Conservation (phyloP, 2,329 filamentous ascomycete genomes). For the Amauroascus verrucosus region DNA sequence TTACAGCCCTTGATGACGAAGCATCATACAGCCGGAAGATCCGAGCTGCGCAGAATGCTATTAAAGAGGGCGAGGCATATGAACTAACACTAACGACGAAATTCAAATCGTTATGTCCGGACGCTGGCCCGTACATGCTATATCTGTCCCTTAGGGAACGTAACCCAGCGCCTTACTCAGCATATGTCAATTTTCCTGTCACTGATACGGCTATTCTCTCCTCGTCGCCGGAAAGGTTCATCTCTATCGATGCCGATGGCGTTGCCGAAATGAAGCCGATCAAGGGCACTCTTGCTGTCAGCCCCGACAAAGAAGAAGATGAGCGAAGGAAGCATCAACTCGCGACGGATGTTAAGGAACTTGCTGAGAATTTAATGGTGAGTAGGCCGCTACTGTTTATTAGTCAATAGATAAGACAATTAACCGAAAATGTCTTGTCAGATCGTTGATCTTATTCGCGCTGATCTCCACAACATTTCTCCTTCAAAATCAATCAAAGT, state of each 20-base stretch:
- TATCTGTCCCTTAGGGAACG: conserved; percentile 59
- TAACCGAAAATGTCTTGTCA: neutral
- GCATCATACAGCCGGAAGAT: conserved; percentile 56
- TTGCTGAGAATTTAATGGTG: conserved; percentile 85
- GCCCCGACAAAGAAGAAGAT: conserved; percentile 54
- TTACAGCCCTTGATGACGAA: conserved; percentile 21
- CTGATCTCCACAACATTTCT: conserved; percentile 79
- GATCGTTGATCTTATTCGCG: conserved; percentile 89
- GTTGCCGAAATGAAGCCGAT: conserved; percentile 66
- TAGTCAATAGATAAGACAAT: neutral
- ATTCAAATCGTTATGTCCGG: conserved; percentile 48
- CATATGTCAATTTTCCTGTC: conserved; percentile 60
- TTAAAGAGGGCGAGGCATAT: conserved; percentile 71
- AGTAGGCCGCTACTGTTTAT: neutral
- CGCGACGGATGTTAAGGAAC: conserved; percentile 73
- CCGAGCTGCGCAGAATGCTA: conserved; percentile 56
- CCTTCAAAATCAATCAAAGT: conserved; percentile 64
- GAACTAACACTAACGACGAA: conserved; percentile 75
- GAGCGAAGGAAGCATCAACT: conserved; percentile 54
- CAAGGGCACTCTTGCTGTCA: conserved; percentile 90
- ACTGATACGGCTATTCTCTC: conserved; percentile 57
- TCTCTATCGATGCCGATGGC: conserved; percentile 51
- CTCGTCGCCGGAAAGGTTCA: conserved; percentile 81
- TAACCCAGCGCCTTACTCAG: conserved; percentile 78
- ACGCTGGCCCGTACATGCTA: conserved; percentile 31